phyloP scores from a whole-genome alignment of 1,284 basidiomycete genomes.

The Volvariella volvacea region DNA sequence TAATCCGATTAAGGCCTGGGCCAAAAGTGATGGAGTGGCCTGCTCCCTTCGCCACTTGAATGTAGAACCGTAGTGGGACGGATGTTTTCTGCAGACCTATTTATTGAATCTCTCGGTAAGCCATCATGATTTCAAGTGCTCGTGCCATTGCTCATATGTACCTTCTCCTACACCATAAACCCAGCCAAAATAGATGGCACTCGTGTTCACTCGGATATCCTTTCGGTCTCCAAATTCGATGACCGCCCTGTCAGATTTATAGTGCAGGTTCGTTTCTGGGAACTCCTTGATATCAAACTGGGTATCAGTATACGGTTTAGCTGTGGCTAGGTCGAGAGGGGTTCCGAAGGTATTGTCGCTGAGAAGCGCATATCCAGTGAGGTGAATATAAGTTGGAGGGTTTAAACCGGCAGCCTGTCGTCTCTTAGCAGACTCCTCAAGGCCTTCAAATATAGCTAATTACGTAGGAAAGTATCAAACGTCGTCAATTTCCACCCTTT shows the following conservation, averaged over 20 bases:
- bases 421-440: constrained; percentile 25
- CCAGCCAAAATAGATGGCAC: constrained; percentile 30
- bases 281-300: constrained; percentile 25
- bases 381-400: constrained; percentile 34
- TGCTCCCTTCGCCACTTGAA: constrained; percentile 21
- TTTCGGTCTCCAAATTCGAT: constrained; percentile 30
- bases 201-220: constrained; percentile 34
- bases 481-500: too few species aligned
- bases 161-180: constrained; percentile 35
- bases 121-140: neutral
- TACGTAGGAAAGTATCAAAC: too few species aligned
- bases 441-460: constrained; percentile 30
- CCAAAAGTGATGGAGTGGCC: constrained; percentile 34
- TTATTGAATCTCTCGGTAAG: neutral
- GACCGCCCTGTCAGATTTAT: constrained; percentile 30
- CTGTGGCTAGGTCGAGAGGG: neutral
- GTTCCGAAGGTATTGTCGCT: too few species aligned
- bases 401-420: constrained; percentile 21
- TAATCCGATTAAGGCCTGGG: constrained; percentile 27
- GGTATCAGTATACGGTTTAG: constrained; percentile 25
- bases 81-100: constrained; percentile 24
- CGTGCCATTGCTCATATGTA: constrained; percentile 10
- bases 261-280: constrained; percentile 25
- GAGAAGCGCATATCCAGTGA: constrained; percentile 31
- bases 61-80: constrained; percentile 24